phyloP scores from a whole-genome alignment of 768 basidiomycete genomes.

The Roridomyces roridus region DNA sequence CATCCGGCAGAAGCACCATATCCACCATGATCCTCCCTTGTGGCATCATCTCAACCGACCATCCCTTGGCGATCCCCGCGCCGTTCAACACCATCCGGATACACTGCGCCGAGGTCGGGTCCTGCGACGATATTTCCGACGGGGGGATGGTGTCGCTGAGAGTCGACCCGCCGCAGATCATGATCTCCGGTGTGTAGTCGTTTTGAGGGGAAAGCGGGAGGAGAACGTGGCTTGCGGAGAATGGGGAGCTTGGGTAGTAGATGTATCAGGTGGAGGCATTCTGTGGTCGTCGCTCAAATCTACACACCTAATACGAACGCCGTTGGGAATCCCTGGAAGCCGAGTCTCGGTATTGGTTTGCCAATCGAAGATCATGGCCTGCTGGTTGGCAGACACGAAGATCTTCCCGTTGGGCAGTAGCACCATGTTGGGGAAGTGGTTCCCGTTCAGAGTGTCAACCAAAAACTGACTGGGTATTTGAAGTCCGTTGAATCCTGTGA shows the following conservation, averaged over 20 bases:
- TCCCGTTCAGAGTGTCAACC: slow-evolving; percentile 21
- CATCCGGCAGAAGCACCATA: slow-evolving; percentile 45
- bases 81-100: slow-evolving; percentile 47
- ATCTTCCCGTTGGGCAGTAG: slow-evolving; percentile 48
- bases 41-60: slow-evolving; percentile 53
- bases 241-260: slow-evolving; percentile 34
- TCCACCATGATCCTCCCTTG: slow-evolving; percentile 46
- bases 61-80: slow-evolving; percentile 48
- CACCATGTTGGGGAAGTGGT: slow-evolving; percentile 32
- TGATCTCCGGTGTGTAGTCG: slow-evolving; percentile 48
- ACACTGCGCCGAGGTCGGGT: slow-evolving; percentile 50
- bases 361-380: slow-evolving; percentile 49
- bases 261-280: background rate
- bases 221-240: slow-evolving; percentile 44
- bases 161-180: slow-evolving; percentile 53
- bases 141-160: slow-evolving; percentile 36
- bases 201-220: slow-evolving; percentile 43
- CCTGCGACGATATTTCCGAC: slow-evolving; percentile 40
- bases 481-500: slow-evolving; percentile 28
- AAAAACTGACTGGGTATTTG: slow-evolving; percentile 23
- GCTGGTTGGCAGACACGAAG: slow-evolving; percentile 47
- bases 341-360: slow-evolving; percentile 43
- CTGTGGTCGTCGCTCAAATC: background rate
- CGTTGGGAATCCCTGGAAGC: slow-evolving; percentile 51
- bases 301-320: slow-evolving; percentile 44